phyloP scores from a whole-genome alignment of 768 basidiomycete species.

The Hygrophorus russula region DNA sequence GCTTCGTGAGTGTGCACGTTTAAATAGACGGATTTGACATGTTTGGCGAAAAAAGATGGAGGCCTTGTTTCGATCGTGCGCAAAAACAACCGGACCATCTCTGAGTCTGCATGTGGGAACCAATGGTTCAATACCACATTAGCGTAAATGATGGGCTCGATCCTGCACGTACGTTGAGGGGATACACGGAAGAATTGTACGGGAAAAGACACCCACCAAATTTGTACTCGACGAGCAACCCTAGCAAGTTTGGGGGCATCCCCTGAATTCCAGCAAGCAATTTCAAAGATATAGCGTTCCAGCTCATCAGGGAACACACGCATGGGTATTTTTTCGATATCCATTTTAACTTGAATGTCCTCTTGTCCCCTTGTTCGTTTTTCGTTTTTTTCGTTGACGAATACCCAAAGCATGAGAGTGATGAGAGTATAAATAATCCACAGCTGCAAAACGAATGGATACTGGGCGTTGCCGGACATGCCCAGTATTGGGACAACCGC shows the following conservation, averaged over 20 bases:
- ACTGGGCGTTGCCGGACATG: too few relatives aligned
- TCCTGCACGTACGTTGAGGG: conserved; percentile 14
- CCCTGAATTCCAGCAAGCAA: conserved; percentile 6
- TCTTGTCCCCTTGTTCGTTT: too few relatives aligned
- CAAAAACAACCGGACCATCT: conserved; percentile 17
- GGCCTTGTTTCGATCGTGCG: conserved; percentile 22
- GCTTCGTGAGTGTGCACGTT: conserved; percentile 18
- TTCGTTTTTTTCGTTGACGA: too few relatives aligned
- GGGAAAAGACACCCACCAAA: conserved; percentile 19
- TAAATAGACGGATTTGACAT: conserved; percentile 28
- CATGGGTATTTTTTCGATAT: too few relatives aligned
- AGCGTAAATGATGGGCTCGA: conserved; percentile 26
- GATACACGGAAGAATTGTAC: not conserved
- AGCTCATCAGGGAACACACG: too few relatives aligned
- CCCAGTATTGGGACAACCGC: too few relatives aligned
- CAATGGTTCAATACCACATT: conserved; percentile 20
- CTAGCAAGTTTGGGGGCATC: conserved; percentile 19
- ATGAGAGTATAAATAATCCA: too few relatives aligned
- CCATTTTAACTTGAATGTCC: too few relatives aligned
- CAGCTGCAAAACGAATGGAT: too few relatives aligned
- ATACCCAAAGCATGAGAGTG: too few relatives aligned
- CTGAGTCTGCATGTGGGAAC: conserved; percentile 13
- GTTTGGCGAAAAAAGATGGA: conserved; percentile 19
- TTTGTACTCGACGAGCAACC: conserved; percentile 22
- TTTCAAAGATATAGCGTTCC: too few relatives aligned